Percentiles rank a stretch among this genome's conserved stretches.
Evolutionary conservation across 371 early-diverging fungal genomes (phyloP).

Genomic region (Sporodiniella umbellata): DNA sequence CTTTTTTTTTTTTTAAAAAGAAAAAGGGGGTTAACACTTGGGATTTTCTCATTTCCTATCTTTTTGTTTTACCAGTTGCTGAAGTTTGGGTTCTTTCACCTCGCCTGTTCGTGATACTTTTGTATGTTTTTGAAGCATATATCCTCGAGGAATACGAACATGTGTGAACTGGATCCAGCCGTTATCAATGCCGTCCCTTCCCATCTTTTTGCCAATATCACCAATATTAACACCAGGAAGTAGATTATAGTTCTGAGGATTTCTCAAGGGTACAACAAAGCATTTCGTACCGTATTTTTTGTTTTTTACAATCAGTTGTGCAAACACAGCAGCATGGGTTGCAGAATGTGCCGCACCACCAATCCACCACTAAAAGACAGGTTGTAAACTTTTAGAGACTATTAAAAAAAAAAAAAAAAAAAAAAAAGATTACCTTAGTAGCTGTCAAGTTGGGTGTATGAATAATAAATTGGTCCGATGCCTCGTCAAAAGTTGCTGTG

Average conservation of each 20-base stretch:
- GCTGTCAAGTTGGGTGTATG: slow-evolving; percentile 90
- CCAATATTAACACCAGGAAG: slow-evolving; percentile 68
- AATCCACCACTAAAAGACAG: slow-evolving; percentile 97
- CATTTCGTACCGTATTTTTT: slow-evolving; percentile 79
- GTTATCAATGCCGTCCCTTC: slow-evolving; percentile 80
- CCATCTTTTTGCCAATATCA: slow-evolving; percentile 75
- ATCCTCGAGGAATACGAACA: slow-evolving; percentile 75
- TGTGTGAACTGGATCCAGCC: slow-evolving; percentile 86
- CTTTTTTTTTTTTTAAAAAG: no score
- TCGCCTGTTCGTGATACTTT: slow-evolving; percentile 82
- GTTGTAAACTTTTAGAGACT: neutral
- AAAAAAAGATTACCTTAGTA: slow-evolving; percentile 53
- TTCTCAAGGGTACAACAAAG: slow-evolving; percentile 69
- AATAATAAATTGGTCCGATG: slow-evolving; percentile 82
- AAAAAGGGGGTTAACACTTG: no score
- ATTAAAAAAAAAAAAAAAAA: neutral
- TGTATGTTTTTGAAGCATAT: slow-evolving; percentile 91
- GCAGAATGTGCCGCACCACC: slow-evolving; percentile 89
- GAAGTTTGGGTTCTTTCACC: slow-evolving; percentile 64
- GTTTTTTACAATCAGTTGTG: slow-evolving; percentile 74
- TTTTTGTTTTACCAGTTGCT: slow-evolving; percentile 34
- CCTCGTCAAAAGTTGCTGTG: slow-evolving; percentile 86
- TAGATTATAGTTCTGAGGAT: slow-evolving; percentile 52
- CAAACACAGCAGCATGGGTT: slow-evolving; percentile 79
- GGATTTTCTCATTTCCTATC: no score